phyloP scores from a whole-genome alignment of 2,329 filamentous ascomycete species.

The Rhytidhysteron rufulum region DNA sequence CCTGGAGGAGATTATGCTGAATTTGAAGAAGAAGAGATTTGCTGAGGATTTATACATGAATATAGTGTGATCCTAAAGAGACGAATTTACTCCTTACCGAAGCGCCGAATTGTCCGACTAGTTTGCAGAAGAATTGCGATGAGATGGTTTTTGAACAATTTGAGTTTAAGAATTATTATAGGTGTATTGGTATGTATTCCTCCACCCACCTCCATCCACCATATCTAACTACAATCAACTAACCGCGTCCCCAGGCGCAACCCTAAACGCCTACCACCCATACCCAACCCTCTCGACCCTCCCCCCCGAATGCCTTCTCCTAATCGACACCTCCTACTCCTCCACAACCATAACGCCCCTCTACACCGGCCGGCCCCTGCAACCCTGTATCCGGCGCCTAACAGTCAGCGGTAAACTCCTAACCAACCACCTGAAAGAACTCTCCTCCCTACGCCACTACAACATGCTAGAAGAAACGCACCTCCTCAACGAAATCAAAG shows the following conservation, averaged over 20 bases:
- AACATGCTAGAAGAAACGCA: slow-evolving; percentile 93
- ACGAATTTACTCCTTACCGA: slow-evolving; percentile 85
- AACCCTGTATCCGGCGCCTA: slow-evolving; percentile 76
- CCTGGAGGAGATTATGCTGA: slow-evolving; percentile 1
- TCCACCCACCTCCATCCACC: not conserved
- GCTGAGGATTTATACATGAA: slow-evolving; percentile 11
- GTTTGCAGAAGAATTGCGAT: slow-evolving; percentile 83
- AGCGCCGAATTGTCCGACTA: slow-evolving; percentile 75
- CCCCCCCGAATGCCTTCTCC: slow-evolving; percentile 76
- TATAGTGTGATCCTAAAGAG: slow-evolving; percentile 67
- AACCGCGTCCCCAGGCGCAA: slow-evolving; percentile 51
- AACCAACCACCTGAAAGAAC: slow-evolving; percentile 86
- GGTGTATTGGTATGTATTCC: slow-evolving; percentile 60
- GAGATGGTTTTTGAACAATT: slow-evolving; percentile 98
- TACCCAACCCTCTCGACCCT: slow-evolving; percentile 43
- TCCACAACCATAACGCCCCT: slow-evolving; percentile 88
- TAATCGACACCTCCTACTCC: slow-evolving; percentile 90
- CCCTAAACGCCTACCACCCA: slow-evolving; percentile 73
- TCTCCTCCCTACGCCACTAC: slow-evolving; percentile 86
- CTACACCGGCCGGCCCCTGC: slow-evolving; percentile 73
- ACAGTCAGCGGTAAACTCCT: slow-evolving; percentile 90
- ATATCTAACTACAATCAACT: not conserved
- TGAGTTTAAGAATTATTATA: slow-evolving; percentile 81
- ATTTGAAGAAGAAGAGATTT: not conserved
- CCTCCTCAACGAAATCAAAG: slow-evolving; percentile 95